Evolutionary conservation across 805 yeast species (phyloP).

Genomic region (Ogataea methylovora): DNA sequence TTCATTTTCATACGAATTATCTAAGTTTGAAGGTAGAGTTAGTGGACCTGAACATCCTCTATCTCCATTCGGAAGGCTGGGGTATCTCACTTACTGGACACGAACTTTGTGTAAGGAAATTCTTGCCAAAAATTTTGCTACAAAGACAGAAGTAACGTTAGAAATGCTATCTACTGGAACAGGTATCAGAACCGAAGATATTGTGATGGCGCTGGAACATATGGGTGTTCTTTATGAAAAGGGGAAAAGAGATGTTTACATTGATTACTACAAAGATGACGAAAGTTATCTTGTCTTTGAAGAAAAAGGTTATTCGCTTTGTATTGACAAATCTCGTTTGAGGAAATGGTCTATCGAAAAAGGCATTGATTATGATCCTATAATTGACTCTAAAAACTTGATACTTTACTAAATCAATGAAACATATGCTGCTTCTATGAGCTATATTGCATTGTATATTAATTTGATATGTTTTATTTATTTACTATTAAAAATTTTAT

Average conservation of each 20-base stretch:
- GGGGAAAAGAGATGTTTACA: slow-evolving; percentile 16
- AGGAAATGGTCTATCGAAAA: slow-evolving; percentile 21
- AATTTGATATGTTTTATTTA: background rate
- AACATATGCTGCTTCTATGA: too few relatives aligned
- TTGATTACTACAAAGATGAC: slow-evolving; percentile 20
- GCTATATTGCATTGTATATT: too few relatives aligned
- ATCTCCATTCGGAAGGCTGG: slow-evolving; percentile 68
- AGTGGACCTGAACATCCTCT: slow-evolving; percentile 94
- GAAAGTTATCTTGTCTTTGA: slow-evolving; percentile 15
- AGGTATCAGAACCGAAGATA: slow-evolving; percentile 58
- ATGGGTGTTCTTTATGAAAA: slow-evolving; percentile 36
- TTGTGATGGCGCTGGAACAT: slow-evolving; percentile 48
- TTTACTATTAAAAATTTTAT: too few relatives aligned
- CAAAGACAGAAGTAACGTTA: slow-evolving; percentile 29
- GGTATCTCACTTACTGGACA: slow-evolving; percentile 76
- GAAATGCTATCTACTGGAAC: slow-evolving; percentile 46
- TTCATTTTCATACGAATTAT: slow-evolving; percentile 74
- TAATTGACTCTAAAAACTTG: slow-evolving; percentile 14
- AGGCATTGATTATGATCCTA: slow-evolving; percentile 10
- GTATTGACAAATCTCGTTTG: slow-evolving; percentile 16
- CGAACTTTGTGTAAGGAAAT: slow-evolving; percentile 38
- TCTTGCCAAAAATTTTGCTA: slow-evolving; percentile 31
- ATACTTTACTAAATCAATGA: slow-evolving; percentile 20
- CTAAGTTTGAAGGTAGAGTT: slow-evolving; percentile 49
- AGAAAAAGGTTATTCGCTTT: slow-evolving; percentile 16